A percentile compares a stretch with the other conserved stretches of the same genome.
Evolutionary conservation across 495 filamentous ascomycete species (phyloP).

Genomic region (Trichodelitschia bisporula): DNA sequence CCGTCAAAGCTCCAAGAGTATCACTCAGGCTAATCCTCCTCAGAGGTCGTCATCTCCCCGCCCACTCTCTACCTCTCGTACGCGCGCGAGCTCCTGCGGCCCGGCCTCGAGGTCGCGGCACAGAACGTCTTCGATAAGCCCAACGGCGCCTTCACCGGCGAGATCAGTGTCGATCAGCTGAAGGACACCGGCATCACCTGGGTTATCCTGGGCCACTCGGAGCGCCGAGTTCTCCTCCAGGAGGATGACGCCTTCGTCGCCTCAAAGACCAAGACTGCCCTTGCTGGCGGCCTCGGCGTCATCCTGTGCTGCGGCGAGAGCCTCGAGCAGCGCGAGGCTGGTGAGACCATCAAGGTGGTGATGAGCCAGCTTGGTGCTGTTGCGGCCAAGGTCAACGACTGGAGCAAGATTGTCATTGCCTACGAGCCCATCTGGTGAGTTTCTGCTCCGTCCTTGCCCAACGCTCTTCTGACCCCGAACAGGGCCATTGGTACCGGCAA

Average conservation of each 20-base stretch:
- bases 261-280: constrained; percentile 72
- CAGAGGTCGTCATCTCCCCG: constrained; percentile 86
- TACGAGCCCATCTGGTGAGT: constrained; percentile 91
- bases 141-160: constrained; percentile 91
- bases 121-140: constrained; percentile 96
- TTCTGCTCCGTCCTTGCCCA: background rate
- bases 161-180: constrained; percentile 79
- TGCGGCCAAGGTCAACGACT: constrained; percentile 47
- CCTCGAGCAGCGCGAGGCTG: constrained; percentile 71
- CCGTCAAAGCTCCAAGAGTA: background rate
- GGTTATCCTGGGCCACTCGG: constrained; percentile 79
- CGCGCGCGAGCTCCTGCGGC: constrained; percentile 43
- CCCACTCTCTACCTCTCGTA: constrained; percentile 77
- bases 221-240: constrained; percentile 66
- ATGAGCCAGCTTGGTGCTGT: constrained; percentile 26
- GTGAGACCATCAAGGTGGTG: constrained; percentile 76
- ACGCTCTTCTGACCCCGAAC: background rate
- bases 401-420: constrained; percentile 84
- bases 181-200: constrained; percentile 69
- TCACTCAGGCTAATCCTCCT: constrained; percentile 1
- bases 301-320: constrained; percentile 94
- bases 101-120: constrained; percentile 54
- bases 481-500: constrained; percentile 91
- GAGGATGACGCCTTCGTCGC: constrained; percentile 70
- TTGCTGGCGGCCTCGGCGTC: constrained; percentile 67